Base-by-base conservation (phyloP, 2,329 filamentous ascomycete species). In the Torrubiellomyces zombiae region DNA sequence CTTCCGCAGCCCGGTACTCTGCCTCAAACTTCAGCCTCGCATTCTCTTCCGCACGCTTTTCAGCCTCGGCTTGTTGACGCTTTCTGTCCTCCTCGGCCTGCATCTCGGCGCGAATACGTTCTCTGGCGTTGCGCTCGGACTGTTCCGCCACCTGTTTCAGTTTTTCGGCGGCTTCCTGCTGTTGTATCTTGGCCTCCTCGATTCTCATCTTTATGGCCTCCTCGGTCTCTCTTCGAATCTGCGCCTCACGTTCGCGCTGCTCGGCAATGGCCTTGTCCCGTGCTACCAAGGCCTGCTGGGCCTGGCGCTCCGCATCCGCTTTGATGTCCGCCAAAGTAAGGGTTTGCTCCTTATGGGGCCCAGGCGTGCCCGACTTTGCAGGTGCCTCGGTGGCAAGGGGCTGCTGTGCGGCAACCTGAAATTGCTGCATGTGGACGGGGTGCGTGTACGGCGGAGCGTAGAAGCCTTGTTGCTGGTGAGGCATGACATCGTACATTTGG, bases 241-340 rank as follows among this genome's bases (percentile, higher is more conserved):
- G 50, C 8, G 47, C 48, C 31, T 64, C 58, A 1, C 56, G 32
- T 24, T 58, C 55, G 4, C 46, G 47, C 28, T 56, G 50, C 37
- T 48, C 55, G 17, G 58, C 53, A 7, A 51, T 54, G 8, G 56
- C 56, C 26, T 58, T 60, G 31, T 50, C 53, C 32, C 47, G 51
- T 16, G 55, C 56, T 28, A 60, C 48, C 16, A 55, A 55, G 4
- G 46, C 50, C 32, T 66, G 56, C 21, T 66, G 53, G 7, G 51
- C 48, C 9, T 59, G 56, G 10, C 79, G 47, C 36, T 75, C 62
- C 32, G 67, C 60, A 32, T 74, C 62, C 28, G 75, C 60, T n/a
- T 56, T 55, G 32, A 75, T 54, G 38, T 69, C 69, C 28, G 75
- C 64, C 2, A 63, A 58, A 26, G 75, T 65, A 16, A 42, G 40